Evolutionary conservation across 1,284 basidiomycete species (phyloP).

Genomic region (Pseudozyma sp.): DNA sequence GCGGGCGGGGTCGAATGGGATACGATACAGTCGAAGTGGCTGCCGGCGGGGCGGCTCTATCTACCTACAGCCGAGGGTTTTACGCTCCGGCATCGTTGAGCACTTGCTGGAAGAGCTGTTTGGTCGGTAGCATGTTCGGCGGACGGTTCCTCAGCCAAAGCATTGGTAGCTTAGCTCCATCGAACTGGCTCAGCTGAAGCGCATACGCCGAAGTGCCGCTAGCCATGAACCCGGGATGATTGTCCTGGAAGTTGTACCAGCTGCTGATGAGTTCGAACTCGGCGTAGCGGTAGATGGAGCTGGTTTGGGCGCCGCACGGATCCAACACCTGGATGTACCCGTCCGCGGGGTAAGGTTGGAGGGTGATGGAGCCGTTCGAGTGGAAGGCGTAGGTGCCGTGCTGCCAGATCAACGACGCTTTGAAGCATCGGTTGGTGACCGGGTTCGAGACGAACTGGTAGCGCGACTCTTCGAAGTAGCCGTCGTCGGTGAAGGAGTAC

Average conservation of each 20-base stretch:
- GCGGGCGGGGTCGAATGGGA: too few relatives aligned
- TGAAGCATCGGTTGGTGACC: conserved; percentile 60
- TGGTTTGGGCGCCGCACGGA: conserved; percentile 56
- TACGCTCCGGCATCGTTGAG: conserved; percentile 37
- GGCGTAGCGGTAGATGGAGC: conserved; percentile 49
- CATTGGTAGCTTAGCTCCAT: conserved; percentile 49
- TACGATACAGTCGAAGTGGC: too few relatives aligned
- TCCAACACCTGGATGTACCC: conserved; percentile 61
- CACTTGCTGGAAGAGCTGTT: conserved; percentile 57
- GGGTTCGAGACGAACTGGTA: conserved; percentile 60
- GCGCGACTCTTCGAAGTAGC: conserved; percentile 59
- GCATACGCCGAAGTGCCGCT: conserved; percentile 43
- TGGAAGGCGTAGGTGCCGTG: conserved; percentile 63
- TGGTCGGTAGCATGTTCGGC: conserved; percentile 64
- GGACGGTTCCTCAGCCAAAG: conserved; percentile 58
- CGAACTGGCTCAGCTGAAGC: conserved; percentile 51
- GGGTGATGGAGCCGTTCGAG: conserved; percentile 56
- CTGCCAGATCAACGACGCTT: conserved; percentile 65
- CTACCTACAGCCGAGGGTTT: too few relatives aligned
- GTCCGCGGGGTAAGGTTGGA: conserved; percentile 57
- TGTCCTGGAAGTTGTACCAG: conserved; percentile 59
- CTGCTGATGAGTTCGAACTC: conserved; percentile 56
- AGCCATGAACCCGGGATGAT: conserved; percentile 49
- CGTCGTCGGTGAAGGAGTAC: conserved; percentile 65
- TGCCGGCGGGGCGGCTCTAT: too few relatives aligned